Evolutionary conservation across 225 moss, liverwort and hornwort species (phyloP).

Genomic region (Takakia lepidozioides): DNA sequence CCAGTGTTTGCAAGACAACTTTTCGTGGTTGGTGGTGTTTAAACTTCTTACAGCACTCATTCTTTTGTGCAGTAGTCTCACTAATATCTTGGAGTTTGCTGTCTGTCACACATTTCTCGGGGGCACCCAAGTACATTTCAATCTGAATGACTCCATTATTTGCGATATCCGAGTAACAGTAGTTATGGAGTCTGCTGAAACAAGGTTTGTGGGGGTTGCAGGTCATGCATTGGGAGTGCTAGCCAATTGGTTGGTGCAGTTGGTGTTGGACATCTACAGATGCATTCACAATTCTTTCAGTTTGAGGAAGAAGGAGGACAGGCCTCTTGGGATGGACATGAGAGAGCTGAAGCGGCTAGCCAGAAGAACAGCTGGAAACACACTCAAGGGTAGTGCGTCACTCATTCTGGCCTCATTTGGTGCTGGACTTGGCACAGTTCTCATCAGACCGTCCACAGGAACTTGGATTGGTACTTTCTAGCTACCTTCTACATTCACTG

Average conservation of each 20-base stretch:
- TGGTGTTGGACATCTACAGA: slow-evolving; percentile 63
- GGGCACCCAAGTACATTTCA: no score
- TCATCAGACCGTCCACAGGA: slow-evolving; percentile 88
- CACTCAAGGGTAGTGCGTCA: slow-evolving; percentile 78
- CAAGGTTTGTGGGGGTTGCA: slow-evolving; percentile 27
- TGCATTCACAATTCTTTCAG: slow-evolving; percentile 42
- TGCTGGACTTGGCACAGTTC: slow-evolving; percentile 82
- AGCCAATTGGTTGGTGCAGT: slow-evolving; percentile 92
- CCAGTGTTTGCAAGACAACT: slow-evolving; percentile 69
- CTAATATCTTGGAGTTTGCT: no score
- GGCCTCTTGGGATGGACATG: slow-evolving; percentile 27
- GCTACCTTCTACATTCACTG: neutral
- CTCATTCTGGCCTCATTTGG: slow-evolving; percentile 80
- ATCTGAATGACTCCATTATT: no score
- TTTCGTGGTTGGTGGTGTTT: slow-evolving; percentile 57
- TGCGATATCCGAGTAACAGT: no score
- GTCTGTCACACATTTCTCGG: no score
- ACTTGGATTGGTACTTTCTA: slow-evolving; percentile 79
- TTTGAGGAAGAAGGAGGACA: slow-evolving; percentile 40
- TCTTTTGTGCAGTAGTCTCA: neutral
- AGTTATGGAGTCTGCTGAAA: no score
- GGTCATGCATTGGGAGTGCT: slow-evolving; percentile 85
- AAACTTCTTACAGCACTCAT: no score
- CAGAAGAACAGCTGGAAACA: slow-evolving; percentile 77
- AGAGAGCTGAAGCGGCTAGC: slow-evolving; percentile 73